Evolutionary conservation across 768 basidiomycete species (phyloP), one percentile per base, ranked within the genome.

Genomic region (Collybia nuda): DNA sequence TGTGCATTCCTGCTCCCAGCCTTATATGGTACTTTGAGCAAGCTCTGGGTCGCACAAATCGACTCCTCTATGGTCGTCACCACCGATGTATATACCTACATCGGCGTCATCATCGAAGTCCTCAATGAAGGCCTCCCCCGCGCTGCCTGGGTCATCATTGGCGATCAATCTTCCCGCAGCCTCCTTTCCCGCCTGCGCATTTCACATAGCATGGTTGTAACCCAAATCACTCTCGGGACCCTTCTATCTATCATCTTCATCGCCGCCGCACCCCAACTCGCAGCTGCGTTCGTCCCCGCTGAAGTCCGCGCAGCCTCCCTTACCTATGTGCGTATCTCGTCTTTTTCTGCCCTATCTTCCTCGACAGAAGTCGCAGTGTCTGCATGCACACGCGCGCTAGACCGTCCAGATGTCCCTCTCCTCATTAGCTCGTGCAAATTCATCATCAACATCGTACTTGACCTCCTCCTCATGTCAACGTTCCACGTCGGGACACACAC

Each of bases 11-110:
- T 62, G 7, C 48, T 60, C n/a, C 61, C 61, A 17, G 61, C 59
- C 11, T 39, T 62, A 8, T 62, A 60, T 45, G 43, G 43, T 28
- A 62, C 61, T 2, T 47, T 62, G 3, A 54, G 54, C 29, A 62
- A 62, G 38, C 36, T 60, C 39, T 62, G 58, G 61, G 46, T 62
- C 21, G 61, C 61, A 7, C 58, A 59, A 36, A 62, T 62, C 36
- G 61, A 62, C 44, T 45, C 58, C 5, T 58, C 56, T 3, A 38
- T 58, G 21, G 61, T 62, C 21, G 56, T 55, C 1, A 62, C 61
- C 2, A 56, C 52, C 11, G 61, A 62, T 48, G 61, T 55, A 15
- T 62, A 52, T 39, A 62, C 61, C 8, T 62, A 55, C 53, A 51
- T 58, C 59, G 41, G 55, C 54, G 50, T 48, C 21, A 43, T 62